A percentile compares a stretch with the other conserved stretches of the same genome.
Evolutionary conservation across 257 asterid species (phyloP).

Genomic region (Fraxinus excelsior): DNA sequence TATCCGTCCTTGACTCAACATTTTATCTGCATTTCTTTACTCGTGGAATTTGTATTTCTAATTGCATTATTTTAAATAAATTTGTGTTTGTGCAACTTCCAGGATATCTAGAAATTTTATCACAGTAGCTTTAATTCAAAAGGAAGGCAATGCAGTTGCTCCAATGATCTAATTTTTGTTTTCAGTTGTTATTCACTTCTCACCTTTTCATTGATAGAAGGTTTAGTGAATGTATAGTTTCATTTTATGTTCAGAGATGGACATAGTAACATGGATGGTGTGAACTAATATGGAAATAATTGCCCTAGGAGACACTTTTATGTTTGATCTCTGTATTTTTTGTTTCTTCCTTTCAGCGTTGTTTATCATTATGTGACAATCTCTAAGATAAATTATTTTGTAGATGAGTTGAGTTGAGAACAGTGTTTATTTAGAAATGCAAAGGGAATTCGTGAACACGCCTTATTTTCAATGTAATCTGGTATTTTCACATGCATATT

Average conservation of each 20-base stretch:
- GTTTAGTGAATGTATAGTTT: constrained; percentile 6
- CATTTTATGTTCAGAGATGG: constrained; percentile 6
- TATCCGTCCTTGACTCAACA: constrained; percentile 6
- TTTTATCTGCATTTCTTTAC: constrained; percentile 17
- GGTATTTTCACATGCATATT: constrained; percentile 5
- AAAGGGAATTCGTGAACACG: not conserved
- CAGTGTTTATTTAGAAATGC: not conserved
- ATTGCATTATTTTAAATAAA: constrained; percentile 2
- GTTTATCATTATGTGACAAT: constrained; percentile 5
- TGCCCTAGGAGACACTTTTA: constrained; percentile 10
- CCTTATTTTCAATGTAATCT: not conserved
- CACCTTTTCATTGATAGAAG: not conserved
- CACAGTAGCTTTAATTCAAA: not conserved
- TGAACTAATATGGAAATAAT: not conserved
- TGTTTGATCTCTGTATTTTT: constrained; percentile 1
- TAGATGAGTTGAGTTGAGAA: constrained; percentile 1
- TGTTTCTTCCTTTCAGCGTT: constrained; percentile 8
- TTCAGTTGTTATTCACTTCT: not conserved
- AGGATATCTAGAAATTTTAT: constrained; percentile 1
- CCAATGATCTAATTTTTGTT: constrained; percentile 1
- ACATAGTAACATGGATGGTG: not conserved
- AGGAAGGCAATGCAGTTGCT: not conserved
- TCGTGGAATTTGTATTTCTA: constrained; percentile 1
- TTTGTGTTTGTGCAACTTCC: constrained; percentile 2
- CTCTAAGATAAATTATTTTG: constrained; percentile 4